Conservation (phyloP, 1,139 yeast species). For the Candida labiduridarum region DNA sequence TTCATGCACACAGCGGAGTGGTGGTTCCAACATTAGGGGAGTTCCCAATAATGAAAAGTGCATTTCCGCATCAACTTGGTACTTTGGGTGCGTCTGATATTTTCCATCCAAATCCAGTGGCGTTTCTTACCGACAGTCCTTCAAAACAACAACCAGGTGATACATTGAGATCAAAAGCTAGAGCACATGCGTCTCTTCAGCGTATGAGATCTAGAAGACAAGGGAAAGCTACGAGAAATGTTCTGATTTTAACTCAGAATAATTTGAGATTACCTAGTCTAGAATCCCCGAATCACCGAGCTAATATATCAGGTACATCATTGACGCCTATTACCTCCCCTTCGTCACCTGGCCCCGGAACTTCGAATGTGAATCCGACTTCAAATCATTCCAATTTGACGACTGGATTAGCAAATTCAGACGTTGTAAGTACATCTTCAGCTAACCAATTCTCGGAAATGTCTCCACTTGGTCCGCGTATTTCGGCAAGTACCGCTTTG, state of each 20-base stretch:
- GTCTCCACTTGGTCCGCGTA: slow-evolving; percentile 12
- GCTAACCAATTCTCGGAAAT: slow-evolving; percentile 10
- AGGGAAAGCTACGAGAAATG: slow-evolving; percentile 47
- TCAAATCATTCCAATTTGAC: slow-evolving; percentile 18
- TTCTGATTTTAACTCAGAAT: slow-evolving; percentile 28
- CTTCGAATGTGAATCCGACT: slow-evolving; percentile 6
- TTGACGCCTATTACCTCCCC: slow-evolving; percentile 24
- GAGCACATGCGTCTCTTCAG: slow-evolving; percentile 68
- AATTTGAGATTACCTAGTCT: slow-evolving; percentile 26
- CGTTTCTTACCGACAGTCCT: slow-evolving; percentile 33
- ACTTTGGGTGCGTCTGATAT: neutral
- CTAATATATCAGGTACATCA: neutral
- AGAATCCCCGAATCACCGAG: slow-evolving; percentile 17
- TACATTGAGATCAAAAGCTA: slow-evolving; percentile 51
- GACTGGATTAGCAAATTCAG: slow-evolving; percentile 11
- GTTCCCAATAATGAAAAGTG: slow-evolving; percentile 38
- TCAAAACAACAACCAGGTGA: slow-evolving; percentile 20
- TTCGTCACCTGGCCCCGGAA: slow-evolving; percentile 15
- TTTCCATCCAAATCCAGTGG: slow-evolving; percentile 13
- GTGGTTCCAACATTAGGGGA: slow-evolving; percentile 49
- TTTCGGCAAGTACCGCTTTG: slow-evolving; percentile 13
- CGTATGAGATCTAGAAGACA: slow-evolving; percentile 63
- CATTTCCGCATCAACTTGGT: slow-evolving; percentile 10
- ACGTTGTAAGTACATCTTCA: slow-evolving; percentile 8
- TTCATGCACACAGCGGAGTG: slow-evolving; percentile 29